Base-by-base conservation (phyloP, 2,329 filamentous ascomycete genomes). In the Colletotrichum lupini region DNA sequence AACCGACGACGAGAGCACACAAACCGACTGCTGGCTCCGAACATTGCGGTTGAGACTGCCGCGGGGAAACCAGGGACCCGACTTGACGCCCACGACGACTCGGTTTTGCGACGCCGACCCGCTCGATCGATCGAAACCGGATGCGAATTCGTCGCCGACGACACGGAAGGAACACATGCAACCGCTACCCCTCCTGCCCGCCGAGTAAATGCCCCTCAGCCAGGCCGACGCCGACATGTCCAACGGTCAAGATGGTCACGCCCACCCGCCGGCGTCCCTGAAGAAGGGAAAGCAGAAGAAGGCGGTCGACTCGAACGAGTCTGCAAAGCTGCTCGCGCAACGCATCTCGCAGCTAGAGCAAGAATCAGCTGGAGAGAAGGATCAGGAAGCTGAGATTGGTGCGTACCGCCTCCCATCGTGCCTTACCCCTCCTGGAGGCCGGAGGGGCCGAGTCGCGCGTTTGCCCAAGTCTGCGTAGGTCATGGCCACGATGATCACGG, bases 331-430 rank as follows among this genome's bases (percentile, higher is more conserved):
- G 76, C 90, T 99, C 64, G 93, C 95, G 75, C 95, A 95, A 75
- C 95, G 97, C 80, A 98, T 99, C 81, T 96, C 95, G 26, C 97
- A 98, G 85, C 87, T 99, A 72, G 97, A 99, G 83, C 93, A 95
- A 75, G 95, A 98, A 87, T 94, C 93, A 62, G 95, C 95, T 12
- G 94, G 95, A 73, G 95, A 98, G 82, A 98, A 97, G 83, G 96
- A 97, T 78, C 95, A 98, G 84, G 95, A 98, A 84, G 91, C 93
- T 74, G 97, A 98, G 87, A 98, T 99, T 81, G 95, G 95, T 97
- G 86, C 81, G 72, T 73, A 61, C 42, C 56, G 68, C 61, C 67
- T 66, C 67, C 67, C 71, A 66, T 68, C 56, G 8, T 35, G 32
- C 11, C 35, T 66, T 71, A 42, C 62, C 55, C 35, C 26, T 61